Evolutionary conservation across 1,284 basidiomycete genomes (phyloP), one percentile per base, ranked within the genome.

Genomic region (Salmacisia buchloeana): DNA sequence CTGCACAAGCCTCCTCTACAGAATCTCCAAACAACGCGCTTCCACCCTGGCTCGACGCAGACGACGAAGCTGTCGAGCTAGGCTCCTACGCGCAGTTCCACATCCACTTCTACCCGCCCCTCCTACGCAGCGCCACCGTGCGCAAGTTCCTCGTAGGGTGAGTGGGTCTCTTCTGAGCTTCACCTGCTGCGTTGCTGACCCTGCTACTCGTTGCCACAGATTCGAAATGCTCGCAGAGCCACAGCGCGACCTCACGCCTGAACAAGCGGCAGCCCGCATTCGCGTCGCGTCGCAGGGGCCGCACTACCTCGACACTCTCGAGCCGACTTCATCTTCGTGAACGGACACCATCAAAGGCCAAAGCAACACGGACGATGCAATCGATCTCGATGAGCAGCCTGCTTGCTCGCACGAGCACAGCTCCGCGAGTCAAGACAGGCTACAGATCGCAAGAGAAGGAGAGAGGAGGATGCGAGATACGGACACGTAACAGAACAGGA

Each of bases 191-290:
- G 5, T 25, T 46, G 38, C 31, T 36, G 2, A 27, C 27, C 12
- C 27, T 13, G 35, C 13, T 39, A n/a, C 6, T 25, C 18, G 36
- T 60, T 31, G 62, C 46, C 21, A 2, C 71, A 91, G 90, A 2
- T 96, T 91, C 72, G 93, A 96, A 80, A 84, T 96, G 69, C 90
- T 96, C 86, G 90, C 87, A 0, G 92, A 97, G 80, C 85, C 89
- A 1, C 93, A 97, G 82, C 84, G 93, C 2, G 93, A 97, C 78
- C 83, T 96, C 39, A 94, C 92, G 0, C 86, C 92, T 0, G 94
- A 97, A 77, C 89, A 92, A 79, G 92, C 92, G 6, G 92, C 92
- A 0, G 76, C 81, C 66, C 83, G 85, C 39, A 81, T 96, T 61
- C 82, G 87, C 33, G 83, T 27, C 46, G 46, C 46, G 13, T 21